Percentiles rank a stretch among this genome's conserved stretches.
phyloP scores from a whole-genome alignment of 2,329 filamentous ascomycete genomes.

The Apiospora koreana region DNA sequence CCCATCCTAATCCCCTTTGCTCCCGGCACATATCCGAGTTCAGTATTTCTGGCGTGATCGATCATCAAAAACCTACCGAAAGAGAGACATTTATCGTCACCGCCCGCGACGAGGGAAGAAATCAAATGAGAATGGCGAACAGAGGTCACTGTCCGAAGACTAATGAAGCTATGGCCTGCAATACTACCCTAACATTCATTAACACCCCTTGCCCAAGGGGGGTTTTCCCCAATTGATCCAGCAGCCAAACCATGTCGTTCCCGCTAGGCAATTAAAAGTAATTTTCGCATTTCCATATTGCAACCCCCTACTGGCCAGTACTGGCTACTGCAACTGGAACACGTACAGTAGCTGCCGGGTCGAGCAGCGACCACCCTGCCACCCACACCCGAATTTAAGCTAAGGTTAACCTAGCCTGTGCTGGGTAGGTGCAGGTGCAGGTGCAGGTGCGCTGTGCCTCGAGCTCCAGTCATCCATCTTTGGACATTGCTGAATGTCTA shows the following conservation, averaged over 20 bases:
- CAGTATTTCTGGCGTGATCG: neutral
- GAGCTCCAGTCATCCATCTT: neutral
- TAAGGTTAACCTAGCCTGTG: neutral
- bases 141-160: neutral
- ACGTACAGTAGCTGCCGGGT: slow-evolving; percentile 6
- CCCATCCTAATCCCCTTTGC: neutral
- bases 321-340: too few species aligned
- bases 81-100: neutral
- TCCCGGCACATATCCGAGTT: neutral
- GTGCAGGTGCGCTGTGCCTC: neutral
- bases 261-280: slow-evolving; percentile 7
- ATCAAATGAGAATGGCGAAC: neutral
- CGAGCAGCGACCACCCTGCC: neutral
- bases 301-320: neutral
- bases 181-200: neutral
- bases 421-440: neutral
- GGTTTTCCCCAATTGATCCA: neutral
- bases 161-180: neutral
- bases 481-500: neutral
- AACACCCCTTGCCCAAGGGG: neutral
- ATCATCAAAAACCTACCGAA: neutral
- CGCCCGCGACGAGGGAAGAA: neutral
- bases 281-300: slow-evolving; percentile 3
- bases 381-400: slow-evolving; percentile 2
- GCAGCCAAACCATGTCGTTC: slow-evolving; percentile 4